These are phyloP conservation scores for Fallopia convolvulus DNA, from an alignment of 148 eudicot genomes.

Conservation along the genomic window DNA sequence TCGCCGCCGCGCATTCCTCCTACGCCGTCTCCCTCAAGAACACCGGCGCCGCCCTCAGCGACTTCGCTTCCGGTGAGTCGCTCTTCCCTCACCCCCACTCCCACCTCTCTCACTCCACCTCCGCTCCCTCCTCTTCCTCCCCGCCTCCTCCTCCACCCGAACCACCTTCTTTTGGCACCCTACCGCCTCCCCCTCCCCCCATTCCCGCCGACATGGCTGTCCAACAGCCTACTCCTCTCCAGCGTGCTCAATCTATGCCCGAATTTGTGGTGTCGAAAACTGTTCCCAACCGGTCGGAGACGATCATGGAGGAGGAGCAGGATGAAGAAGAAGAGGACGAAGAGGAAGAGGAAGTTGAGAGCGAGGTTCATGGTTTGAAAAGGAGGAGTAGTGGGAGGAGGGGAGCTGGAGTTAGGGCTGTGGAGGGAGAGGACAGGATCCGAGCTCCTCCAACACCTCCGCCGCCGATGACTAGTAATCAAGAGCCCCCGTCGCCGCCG, in stretches of 20 bases:
- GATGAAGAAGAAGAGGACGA: conserved; percentile 33
- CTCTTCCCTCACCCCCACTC: conserved; percentile 1
- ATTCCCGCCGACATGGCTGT: conserved; percentile 16
- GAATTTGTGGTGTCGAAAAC: conserved; percentile 37
- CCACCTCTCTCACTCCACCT: conserved; percentile 22
- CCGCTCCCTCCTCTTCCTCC: conserved; percentile 12
- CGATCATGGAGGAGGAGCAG: conserved; percentile 39
- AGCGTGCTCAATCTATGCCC: conserved; percentile 72
- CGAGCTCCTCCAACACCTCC: conserved; percentile 24
- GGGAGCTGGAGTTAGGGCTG: conserved; percentile 20
- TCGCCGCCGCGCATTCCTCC: conserved; percentile 71
- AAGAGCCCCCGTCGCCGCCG: conserved; percentile 30
- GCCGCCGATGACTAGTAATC: conserved; percentile 22
- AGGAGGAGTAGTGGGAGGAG: conserved; percentile 16
- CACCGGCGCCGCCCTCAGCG: conserved; percentile 80
- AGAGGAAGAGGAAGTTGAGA: conserved; percentile 24
- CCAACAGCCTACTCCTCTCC: conserved; percentile 32
- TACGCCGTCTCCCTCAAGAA: conserved; percentile 56
- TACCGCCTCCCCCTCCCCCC: conserved; percentile 33
- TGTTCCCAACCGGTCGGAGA: conserved; percentile 19
- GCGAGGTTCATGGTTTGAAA: conserved; percentile 16
- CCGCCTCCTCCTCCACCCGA: background rate
- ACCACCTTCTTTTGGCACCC: conserved; percentile 12
- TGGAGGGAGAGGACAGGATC: conserved; percentile 10
- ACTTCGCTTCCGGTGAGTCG: conserved; percentile 52